Evolutionary conservation across 129 eudicot genomes (phyloP), one percentile per base, ranked within the genome.

Genomic region (Deinandra increscens): DNA sequence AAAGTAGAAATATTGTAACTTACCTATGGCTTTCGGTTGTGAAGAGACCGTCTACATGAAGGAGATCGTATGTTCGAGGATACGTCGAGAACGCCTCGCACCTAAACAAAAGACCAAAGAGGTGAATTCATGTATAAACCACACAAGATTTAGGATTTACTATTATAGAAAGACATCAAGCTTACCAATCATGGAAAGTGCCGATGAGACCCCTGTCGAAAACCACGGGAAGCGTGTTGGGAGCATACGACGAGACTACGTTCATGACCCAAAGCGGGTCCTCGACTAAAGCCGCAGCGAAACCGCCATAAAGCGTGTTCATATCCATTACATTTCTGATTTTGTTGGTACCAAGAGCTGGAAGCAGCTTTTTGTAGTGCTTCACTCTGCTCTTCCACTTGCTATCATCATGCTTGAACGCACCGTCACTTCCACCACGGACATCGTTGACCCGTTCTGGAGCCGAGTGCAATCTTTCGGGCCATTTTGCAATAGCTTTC

Each of bases 21-120:
- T 82, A 89, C 98, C 99, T 89, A 56, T 94, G 99, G 74, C 90
- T 94, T 85, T 94, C 99, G 76, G 97, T 84, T 58, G 97, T 85
- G 81, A 94, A 94, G 72, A 94, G 97, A 22, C 93, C 97, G 60
- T 94, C 97, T 5, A 84, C 72, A 67, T 94, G 99, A 70, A 94
- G 97, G 15, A 94, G 90, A 82, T 94, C 99, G 6, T 94, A 94
- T 6, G 99, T 94, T 64, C 97, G 84, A 65, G 99, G 99, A 77
- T 94, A 94, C 0, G 99, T 94, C 33, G 99, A 94, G 82, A 94
- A 94, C 22, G 99, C 97, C 81, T 94, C 99, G 14, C 99, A 94
- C 99, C 99, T 94, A 73, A 73, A 33, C 14, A 13, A 73, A 23
- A 68, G 5, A 73, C 0, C 18, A 43, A 70, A 53, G 20, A 19